A percentile compares a stretch with the other conserved stretches of the same genome.
Conservation (phyloP, 331 rosid genomes). For the Acacia pycnantha region DNA sequence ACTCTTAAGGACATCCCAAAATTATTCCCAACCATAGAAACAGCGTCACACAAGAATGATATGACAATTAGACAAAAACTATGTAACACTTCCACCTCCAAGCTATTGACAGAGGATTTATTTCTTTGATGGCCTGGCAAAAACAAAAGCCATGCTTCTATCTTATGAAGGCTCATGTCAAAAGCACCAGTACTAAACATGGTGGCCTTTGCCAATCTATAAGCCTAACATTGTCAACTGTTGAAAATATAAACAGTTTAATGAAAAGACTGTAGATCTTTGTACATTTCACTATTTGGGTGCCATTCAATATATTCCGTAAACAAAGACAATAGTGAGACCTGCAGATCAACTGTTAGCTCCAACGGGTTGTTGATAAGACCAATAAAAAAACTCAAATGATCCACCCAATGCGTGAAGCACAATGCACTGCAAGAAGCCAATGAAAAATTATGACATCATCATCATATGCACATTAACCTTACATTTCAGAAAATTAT, state of each 20-base stretch:
- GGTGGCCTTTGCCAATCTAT: constrained; percentile 69
- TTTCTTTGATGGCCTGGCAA: constrained; percentile 55
- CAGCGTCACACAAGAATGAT: constrained; percentile 84
- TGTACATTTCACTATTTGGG: constrained; percentile 63
- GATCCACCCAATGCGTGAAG: constrained; percentile 66
- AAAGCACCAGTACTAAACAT: constrained; percentile 88
- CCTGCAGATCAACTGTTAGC: constrained; percentile 53
- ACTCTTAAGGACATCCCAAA: constrained; percentile 52
- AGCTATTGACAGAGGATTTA: constrained; percentile 36
- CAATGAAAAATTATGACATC: background rate
- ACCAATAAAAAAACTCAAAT: constrained; percentile 64
- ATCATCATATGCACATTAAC: background rate
- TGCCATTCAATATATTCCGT: constrained; percentile 64
- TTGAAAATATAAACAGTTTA: constrained; percentile 67
- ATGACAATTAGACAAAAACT: constrained; percentile 54
- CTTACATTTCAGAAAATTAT: background rate
- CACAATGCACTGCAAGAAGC: constrained; percentile 57
- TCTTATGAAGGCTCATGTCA: constrained; percentile 65
- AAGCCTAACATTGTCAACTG: constrained; percentile 48
- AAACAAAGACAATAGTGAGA: constrained; percentile 75
- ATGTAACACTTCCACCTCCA: constrained; percentile 44
- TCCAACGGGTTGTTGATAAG: constrained; percentile 62
- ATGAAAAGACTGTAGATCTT: constrained; percentile 68
- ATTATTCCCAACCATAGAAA: constrained; percentile 75
- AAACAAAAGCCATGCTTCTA: constrained; percentile 83